These are phyloP conservation scores for Termitomyces bulborhizus DNA, from an alignment of 768 basidiomycete genomes.

Conservation along the genomic window DNA sequence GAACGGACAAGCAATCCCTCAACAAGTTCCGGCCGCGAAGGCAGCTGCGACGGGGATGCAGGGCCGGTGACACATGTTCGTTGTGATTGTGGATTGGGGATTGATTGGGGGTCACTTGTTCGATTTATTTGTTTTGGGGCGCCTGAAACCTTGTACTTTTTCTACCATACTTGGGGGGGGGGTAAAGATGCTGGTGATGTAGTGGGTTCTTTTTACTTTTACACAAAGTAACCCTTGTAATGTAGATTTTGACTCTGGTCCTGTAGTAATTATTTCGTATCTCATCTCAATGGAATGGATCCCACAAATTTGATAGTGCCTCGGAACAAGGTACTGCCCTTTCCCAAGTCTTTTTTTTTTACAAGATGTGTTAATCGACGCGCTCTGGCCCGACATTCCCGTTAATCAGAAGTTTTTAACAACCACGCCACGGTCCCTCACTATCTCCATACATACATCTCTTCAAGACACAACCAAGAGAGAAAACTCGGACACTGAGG, in stretches of 20 bases:
- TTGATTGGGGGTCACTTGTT: not conserved
- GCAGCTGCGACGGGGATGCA: conserved; percentile 8
- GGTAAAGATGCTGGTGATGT: not conserved
- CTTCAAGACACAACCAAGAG: no score
- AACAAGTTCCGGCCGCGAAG: conserved; percentile 7
- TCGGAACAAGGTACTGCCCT: no score
- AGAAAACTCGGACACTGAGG: no score
- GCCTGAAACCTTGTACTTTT: conserved; percentile 1
- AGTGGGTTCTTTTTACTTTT: not conserved
- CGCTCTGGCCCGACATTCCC: no score
- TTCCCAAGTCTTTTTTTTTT: no score
- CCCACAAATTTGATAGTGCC: not conserved
- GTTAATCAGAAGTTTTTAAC: no score
- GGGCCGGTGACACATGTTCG: conserved; percentile 3
- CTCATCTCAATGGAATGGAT: conserved; percentile 1
- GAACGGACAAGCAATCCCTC: conserved; percentile 5
- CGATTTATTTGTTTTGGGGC: not conserved
- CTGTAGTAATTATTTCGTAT: conserved; percentile 5
- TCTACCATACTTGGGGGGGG: not conserved
- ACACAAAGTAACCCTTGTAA: not conserved
- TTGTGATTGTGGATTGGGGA: not conserved
- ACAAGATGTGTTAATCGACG: no score
- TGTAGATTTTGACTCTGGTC: not conserved
- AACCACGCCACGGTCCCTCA: no score
- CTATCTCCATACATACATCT: no score